Conservation (phyloP, 352 stramenopile genomes). For the Phytophthora pistaciae region DNA sequence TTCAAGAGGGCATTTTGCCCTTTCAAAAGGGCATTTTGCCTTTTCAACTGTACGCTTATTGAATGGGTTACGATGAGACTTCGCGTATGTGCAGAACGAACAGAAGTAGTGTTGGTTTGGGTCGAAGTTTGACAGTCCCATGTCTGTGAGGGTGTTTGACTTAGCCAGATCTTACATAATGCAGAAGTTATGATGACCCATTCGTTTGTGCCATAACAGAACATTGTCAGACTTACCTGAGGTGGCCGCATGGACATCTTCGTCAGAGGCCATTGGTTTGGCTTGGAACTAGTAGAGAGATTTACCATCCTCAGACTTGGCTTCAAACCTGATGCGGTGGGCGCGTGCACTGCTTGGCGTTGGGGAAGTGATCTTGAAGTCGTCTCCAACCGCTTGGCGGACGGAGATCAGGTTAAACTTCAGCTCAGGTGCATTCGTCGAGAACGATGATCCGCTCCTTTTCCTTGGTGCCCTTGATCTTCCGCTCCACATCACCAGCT, state of each 20-base stretch:
- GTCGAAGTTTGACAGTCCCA: neutral
- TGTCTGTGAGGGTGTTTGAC: neutral
- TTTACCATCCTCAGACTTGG: slow-evolving; percentile 5
- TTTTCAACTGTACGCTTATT: neutral
- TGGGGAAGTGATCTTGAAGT: slow-evolving; percentile 29
- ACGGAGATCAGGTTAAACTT: slow-evolving; percentile 18
- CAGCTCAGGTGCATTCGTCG: slow-evolving; percentile 11
- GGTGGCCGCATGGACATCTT: neutral
- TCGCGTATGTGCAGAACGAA: neutral
- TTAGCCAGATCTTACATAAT: slow-evolving; percentile 6
- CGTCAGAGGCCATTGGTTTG: neutral
- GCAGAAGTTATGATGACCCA: neutral
- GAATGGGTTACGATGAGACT: neutral
- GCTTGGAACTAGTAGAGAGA: slow-evolving; percentile 21
- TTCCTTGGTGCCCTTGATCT: slow-evolving; percentile 16
- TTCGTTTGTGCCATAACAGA: slow-evolving; percentile 4
- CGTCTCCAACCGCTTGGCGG: slow-evolving; percentile 14
- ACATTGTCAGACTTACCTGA: slow-evolving; percentile 9
- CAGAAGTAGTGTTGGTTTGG: neutral
- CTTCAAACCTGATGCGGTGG: slow-evolving; percentile 14
- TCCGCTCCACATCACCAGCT: slow-evolving; percentile 10
- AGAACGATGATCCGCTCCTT: slow-evolving; percentile 5
- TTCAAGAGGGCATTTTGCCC: neutral
- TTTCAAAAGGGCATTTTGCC: neutral
- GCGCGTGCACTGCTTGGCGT: slow-evolving; percentile 23